phyloP scores from a whole-genome alignment of 1,139 yeast genomes.

The Geotrichum reessii region DNA sequence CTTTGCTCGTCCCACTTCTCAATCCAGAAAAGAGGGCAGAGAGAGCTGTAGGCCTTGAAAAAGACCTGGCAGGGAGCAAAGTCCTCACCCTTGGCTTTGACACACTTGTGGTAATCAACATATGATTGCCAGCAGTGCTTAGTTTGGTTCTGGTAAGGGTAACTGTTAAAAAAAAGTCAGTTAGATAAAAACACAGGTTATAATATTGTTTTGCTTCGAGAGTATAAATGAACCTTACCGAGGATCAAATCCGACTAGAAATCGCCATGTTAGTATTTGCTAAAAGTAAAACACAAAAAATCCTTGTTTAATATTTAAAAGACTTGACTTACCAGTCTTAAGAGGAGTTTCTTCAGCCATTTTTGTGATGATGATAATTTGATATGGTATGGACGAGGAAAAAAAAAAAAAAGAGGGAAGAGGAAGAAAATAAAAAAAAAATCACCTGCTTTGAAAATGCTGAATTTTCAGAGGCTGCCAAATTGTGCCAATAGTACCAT shows the following conservation, averaged over 20 bases:
- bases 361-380: constrained; percentile 18
- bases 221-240: constrained; percentile 14
- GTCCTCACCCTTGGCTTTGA: constrained; percentile 94
- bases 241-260: constrained; percentile 20
- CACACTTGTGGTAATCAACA: constrained; percentile 96
- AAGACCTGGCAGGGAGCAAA: constrained; percentile 96
- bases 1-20: constrained; percentile 97
- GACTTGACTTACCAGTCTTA: constrained; percentile 73
- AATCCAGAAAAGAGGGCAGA: constrained; percentile 91
- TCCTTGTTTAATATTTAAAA: not conserved
- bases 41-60: constrained; percentile 81
- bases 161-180: constrained; percentile 5
- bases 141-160: constrained; percentile 93
- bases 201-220: not conserved
- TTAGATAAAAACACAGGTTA: not conserved
- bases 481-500: not conserved
- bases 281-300: not conserved
- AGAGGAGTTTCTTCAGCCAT: constrained; percentile 43
- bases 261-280: not conserved
- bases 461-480: not conserved
- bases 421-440: constrained; percentile 3
- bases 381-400: not conserved
- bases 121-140: constrained; percentile 98
- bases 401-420: not conserved
- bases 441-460: constrained; percentile 10